Evolutionary conservation across 2,329 filamentous ascomycete species (phyloP), one percentile per base, ranked within the genome.

Genomic region (Neonectria magnoliae): DNA sequence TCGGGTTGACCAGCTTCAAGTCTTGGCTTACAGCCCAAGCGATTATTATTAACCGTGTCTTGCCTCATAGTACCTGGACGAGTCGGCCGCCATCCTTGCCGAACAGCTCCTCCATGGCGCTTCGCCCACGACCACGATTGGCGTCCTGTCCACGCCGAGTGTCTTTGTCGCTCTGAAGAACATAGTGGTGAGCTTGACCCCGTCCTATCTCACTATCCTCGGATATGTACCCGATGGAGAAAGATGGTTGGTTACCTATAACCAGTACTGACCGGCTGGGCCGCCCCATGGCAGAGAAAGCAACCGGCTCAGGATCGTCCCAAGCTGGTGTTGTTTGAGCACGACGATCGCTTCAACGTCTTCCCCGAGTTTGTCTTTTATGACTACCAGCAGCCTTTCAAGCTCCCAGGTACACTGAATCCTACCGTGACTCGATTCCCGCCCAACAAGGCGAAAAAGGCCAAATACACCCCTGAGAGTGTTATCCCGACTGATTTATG

Each of bases 111-210:
- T 95, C 1, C 82, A 87, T 5, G 89, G 84, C 52, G 84, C 87
- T 2, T 87, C 84, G 1, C 77, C 82, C 3, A 82, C 85, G 10
- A 88, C 85, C 31, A 83, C 80, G 3, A 88, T 95, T 69, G 91
- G 87, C 4, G 86, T 94, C 3, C 85, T 95, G 7, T 93, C 91
- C 27, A 87, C 91, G 13, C 92, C 92, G 10, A 94, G 91, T 76
- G 91, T 91, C 1, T 95, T 94, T 77, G 86, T 95, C 20, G 90
- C 91, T 53, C 73, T 94, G 57, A 92, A 91, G 78, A 94, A 94
- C 70, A 78, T 92, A 16, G 73, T 91, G 71, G 88, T 90, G 73
- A 74, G 83, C 63, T 54, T 13, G n/a, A 18, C 14, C 10, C 16
- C 14, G 9, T 20, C 5, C 11, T n/a, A 2, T 31, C 25, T 25